Evolutionary conservation across 2,329 filamentous ascomycete genomes (phyloP).

Genomic region (Ascocoryne sarcoides): DNA sequence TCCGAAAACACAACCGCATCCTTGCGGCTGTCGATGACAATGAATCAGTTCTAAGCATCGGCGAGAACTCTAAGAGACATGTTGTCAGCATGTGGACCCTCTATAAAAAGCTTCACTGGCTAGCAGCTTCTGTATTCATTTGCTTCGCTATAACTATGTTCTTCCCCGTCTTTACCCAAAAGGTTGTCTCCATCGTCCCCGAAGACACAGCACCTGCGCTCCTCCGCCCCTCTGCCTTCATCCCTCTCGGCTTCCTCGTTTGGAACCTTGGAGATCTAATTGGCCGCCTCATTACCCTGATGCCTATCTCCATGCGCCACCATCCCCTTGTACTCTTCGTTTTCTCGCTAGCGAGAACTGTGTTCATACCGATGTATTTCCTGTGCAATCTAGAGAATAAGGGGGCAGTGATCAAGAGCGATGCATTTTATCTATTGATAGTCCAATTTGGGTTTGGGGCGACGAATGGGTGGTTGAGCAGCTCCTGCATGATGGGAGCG

Average conservation of each 20-base stretch:
- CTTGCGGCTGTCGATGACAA: constrained; percentile 43
- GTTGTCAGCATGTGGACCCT: constrained; percentile 54
- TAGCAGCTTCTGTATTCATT: constrained; percentile 66
- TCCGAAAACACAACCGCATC: constrained; percentile 49
- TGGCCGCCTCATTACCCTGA: constrained; percentile 62
- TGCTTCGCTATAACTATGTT: constrained; percentile 86
- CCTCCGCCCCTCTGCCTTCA: constrained; percentile 68
- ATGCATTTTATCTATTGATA: constrained; percentile 77
- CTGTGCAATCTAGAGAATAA: constrained; percentile 79
- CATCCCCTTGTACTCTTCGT: constrained; percentile 60
- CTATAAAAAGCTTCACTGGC: constrained; percentile 70
- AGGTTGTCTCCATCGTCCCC: constrained; percentile 44
- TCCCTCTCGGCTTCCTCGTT: constrained; percentile 81
- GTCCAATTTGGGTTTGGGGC: constrained; percentile 80
- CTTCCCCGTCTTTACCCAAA: constrained; percentile 82
- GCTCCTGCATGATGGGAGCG: constrained; percentile 86
- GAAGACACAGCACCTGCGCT: constrained; percentile 41
- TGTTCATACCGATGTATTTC: constrained; percentile 76
- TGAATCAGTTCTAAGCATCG: constrained; percentile 32
- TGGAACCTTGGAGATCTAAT: constrained; percentile 87
- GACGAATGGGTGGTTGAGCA: constrained; percentile 80
- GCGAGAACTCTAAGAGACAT: constrained; percentile 41
- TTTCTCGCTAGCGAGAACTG: constrained; percentile 53
- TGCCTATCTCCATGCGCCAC: constrained; percentile 47
- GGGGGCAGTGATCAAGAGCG: constrained; percentile 67